phyloP scores from a whole-genome alignment of 1,284 basidiomycete genomes.

The Pyrrhoderma noxium region DNA sequence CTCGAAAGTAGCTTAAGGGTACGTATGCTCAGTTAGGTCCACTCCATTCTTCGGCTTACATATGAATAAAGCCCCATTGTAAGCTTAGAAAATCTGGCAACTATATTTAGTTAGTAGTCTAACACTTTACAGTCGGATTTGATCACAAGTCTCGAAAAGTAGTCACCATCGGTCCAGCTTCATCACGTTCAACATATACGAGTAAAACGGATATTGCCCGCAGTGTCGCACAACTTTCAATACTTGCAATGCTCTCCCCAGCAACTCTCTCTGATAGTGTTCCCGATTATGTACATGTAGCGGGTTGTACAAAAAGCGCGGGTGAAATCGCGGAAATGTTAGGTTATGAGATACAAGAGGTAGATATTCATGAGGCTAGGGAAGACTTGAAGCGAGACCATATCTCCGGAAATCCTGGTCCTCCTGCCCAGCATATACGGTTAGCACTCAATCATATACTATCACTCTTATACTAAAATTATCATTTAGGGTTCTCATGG shows the following conservation, averaged over 20 bases:
- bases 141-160: conserved; percentile 22
- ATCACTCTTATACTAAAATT: neutral
- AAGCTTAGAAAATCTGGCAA: too few relatives aligned
- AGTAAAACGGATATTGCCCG: conserved; percentile 25
- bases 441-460: conserved; percentile 1
- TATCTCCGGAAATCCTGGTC: conserved; percentile 11
- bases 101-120: too few relatives aligned
- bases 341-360: neutral
- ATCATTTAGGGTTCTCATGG: conserved; percentile 23
- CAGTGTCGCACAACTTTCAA: conserved; percentile 24
- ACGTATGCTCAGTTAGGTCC: too few relatives aligned
- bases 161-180: conserved; percentile 22
- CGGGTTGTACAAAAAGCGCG: conserved; percentile 18
- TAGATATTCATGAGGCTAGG: conserved; percentile 17
- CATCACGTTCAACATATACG: conserved; percentile 21
- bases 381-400: conserved; percentile 16
- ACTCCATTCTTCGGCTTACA: too few relatives aligned
- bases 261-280: conserved; percentile 21
- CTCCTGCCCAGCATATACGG: conserved; percentile 15
- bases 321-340: conserved; percentile 18
- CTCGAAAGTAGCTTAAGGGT: conserved; percentile 22
- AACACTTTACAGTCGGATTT: conserved; percentile 25
- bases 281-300: conserved; percentile 20
- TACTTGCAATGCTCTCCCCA: conserved; percentile 23
- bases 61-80: too few relatives aligned